Evolutionary conservation across 176 grass and related monocot species (phyloP).

Genomic region (Oryza glumipatula): DNA sequence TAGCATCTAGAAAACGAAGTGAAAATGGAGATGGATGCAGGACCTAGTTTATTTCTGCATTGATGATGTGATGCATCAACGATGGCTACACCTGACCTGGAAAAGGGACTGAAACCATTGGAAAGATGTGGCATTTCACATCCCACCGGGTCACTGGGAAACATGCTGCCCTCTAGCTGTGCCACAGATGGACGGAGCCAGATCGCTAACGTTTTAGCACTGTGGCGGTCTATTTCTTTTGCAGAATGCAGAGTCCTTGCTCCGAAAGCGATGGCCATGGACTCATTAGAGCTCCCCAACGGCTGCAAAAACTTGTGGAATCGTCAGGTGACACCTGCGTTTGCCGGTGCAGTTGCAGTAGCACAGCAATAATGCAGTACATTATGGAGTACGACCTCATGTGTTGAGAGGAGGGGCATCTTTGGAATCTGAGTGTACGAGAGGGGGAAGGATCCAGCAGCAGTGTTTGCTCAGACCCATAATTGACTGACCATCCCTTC

Average conservation of each 20-base stretch:
- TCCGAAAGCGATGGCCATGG: slow-evolving; percentile 37
- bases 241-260: slow-evolving; percentile 17
- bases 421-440: slow-evolving; percentile 14
- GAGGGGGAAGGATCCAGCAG: slow-evolving; percentile 29
- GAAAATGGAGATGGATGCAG: not conserved
- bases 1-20: slow-evolving; percentile 15
- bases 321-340: slow-evolving; percentile 47
- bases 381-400: not conserved
- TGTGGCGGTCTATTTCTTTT: slow-evolving; percentile 32
- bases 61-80: slow-evolving; percentile 13
- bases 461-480: slow-evolving; percentile 18
- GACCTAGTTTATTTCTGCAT: not conserved
- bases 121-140: slow-evolving; percentile 28
- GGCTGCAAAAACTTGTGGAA: slow-evolving; percentile 30
- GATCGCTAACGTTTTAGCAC: slow-evolving; percentile 26
- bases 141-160: slow-evolving; percentile 22
- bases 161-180: slow-evolving; percentile 39
- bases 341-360: slow-evolving; percentile 41
- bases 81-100: slow-evolving; percentile 26
- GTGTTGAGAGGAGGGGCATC: not conserved
- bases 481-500: slow-evolving; percentile 11
- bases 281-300: not conserved
- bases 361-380: slow-evolving; percentile 43
- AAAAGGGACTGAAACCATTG: slow-evolving; percentile 38
- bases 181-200: slow-evolving; percentile 53